These are phyloP conservation scores for Eimeria nieschulzi DNA, from an alignment of 169 alveolate genomes.

Conservation along the genomic window DNA sequence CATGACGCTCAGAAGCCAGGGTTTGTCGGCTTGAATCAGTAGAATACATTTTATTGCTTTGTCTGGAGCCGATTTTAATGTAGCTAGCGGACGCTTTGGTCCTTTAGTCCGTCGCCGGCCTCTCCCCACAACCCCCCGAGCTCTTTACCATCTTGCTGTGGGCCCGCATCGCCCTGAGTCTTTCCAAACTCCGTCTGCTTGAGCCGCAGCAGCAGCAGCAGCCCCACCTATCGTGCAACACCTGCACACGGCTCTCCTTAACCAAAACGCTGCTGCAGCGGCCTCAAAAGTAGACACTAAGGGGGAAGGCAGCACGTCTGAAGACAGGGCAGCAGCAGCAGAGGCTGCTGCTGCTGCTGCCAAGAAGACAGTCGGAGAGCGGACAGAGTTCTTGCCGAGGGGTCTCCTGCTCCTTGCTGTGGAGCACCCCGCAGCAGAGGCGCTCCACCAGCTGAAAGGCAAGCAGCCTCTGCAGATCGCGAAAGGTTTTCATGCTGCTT, in stretches of 20 bases:
- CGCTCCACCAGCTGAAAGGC: not conserved
- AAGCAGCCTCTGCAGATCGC: slow-evolving; percentile 3
- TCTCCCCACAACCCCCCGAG: not conserved
- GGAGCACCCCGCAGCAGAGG: slow-evolving; percentile 34
- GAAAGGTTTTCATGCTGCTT: not conserved
- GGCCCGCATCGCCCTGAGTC: not conserved
- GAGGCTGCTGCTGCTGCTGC: slow-evolving; percentile 22
- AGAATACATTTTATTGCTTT: no score
- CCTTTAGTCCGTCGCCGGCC: slow-evolving; percentile 15
- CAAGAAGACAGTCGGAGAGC: not conserved
- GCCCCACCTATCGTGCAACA: not conserved
- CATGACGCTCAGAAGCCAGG: no score
- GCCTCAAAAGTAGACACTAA: slow-evolving; percentile 5
- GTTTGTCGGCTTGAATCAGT: no score
- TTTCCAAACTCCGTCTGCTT: not conserved
- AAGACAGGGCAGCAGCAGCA: not conserved
- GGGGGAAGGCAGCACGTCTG: not conserved
- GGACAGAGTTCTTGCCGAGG: slow-evolving; percentile 13
- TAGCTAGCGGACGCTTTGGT: not conserved
- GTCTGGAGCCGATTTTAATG: no score
- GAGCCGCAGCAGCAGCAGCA: slow-evolving; percentile 47
- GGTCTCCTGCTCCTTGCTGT: slow-evolving; percentile 47
- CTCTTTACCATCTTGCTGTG: not conserved
- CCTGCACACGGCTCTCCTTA: slow-evolving; percentile 34
- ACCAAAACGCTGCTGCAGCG: slow-evolving; percentile 10